phyloP scores from a whole-genome alignment of 164 flowering plant genomes.

The Platanus orientalis region DNA sequence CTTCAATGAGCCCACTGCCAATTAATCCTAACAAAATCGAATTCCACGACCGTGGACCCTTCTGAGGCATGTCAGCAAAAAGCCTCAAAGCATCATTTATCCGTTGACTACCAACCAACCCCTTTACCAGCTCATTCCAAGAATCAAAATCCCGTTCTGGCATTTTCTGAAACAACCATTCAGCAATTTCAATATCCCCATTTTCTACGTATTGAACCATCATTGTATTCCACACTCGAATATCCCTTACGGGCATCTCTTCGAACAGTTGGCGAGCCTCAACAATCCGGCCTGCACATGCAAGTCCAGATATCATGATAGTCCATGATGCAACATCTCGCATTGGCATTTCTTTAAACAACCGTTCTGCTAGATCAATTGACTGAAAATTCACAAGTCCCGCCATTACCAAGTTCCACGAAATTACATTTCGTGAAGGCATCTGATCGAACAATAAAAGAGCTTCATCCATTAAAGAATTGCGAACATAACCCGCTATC shows the following conservation, averaged over 20 bases:
- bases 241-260: constrained; percentile 49
- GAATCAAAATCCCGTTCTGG: constrained; percentile 36
- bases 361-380: constrained; percentile 33
- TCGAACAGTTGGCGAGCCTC: constrained; percentile 50
- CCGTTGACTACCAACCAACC: constrained; percentile 29
- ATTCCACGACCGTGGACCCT: constrained; percentile 43
- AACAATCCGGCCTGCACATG: constrained; percentile 32
- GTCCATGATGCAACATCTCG: constrained; percentile 59
- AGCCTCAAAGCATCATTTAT: constrained; percentile 38
- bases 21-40: constrained; percentile 35
- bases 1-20: constrained; percentile 35
- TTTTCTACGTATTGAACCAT: constrained; percentile 41
- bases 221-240: constrained; percentile 55
- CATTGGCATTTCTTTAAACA: constrained; percentile 39
- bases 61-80: constrained; percentile 44
- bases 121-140: constrained; percentile 45
- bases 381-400: constrained; percentile 34
- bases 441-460: constrained; percentile 38
- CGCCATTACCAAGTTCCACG: constrained; percentile 59
- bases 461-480: constrained; percentile 41
- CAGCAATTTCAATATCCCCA: constrained; percentile 35
- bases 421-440: constrained; percentile 45
- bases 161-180: constrained; percentile 51
- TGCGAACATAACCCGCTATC: constrained; percentile 49
- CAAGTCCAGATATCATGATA: constrained; percentile 45